A percentile compares a stretch with the other conserved stretches of the same genome.
Conservation (phyloP, 257 asterid genomes). For the Striga asiatica region DNA sequence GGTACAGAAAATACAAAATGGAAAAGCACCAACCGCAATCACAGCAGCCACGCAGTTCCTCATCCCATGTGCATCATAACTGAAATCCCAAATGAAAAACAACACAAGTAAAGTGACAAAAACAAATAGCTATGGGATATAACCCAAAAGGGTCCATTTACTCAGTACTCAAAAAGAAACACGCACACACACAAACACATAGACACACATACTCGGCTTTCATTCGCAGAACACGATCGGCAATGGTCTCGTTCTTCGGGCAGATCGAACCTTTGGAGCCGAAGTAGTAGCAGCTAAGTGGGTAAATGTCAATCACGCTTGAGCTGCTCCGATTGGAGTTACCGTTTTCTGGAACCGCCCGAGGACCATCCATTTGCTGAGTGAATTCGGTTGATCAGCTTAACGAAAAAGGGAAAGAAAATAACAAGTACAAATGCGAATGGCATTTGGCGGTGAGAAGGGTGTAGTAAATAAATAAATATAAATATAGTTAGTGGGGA, state of each 20-base stretch:
- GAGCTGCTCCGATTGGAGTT: slow-evolving; percentile 11
- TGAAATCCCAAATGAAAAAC: slow-evolving; percentile 23
- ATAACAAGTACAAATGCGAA: not conserved
- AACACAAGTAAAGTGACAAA: not conserved
- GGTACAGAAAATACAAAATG: not conserved
- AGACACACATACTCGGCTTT: slow-evolving; percentile 43
- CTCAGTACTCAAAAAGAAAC: not conserved
- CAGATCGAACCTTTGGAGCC: slow-evolving; percentile 48
- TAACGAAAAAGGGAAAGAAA: not conserved
- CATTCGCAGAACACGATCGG: slow-evolving; percentile 65
- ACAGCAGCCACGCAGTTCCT: slow-evolving; percentile 82
- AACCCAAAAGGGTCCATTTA: too few species aligned
- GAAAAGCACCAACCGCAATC: slow-evolving; percentile 47
- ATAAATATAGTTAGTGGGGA: too few species aligned
- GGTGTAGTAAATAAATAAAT: too few species aligned
- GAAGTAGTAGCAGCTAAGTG: slow-evolving; percentile 71
- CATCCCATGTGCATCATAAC: slow-evolving; percentile 64
- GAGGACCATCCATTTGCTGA: slow-evolving; percentile 26
- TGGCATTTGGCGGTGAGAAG: not conserved
- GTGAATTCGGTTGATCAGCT: not conserved
- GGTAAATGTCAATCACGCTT: slow-evolving; percentile 49
- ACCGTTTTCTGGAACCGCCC: slow-evolving; percentile 9
- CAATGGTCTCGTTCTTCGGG: slow-evolving; percentile 37
- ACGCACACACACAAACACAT: not conserved
- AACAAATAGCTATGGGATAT: too few species aligned